Base-by-base conservation (phyloP, 257 asterid species). In the Solanum etuberosum region DNA sequence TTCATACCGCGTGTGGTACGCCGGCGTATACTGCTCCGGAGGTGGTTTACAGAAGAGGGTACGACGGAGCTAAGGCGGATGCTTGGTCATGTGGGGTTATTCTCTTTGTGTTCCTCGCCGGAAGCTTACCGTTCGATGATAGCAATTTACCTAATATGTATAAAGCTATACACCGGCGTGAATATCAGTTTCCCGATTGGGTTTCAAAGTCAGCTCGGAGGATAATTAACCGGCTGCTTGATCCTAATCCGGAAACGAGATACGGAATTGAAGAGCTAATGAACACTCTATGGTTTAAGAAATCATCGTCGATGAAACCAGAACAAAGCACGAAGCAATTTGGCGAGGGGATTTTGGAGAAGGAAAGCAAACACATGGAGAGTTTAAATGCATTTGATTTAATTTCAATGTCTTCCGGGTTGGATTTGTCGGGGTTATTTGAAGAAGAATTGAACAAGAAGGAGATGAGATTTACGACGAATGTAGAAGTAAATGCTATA, bases 1-100 rank as follows among this genome's bases (percentile, higher is more conserved):
- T 96, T 18, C 91, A 92, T 86, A 96, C 99, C 1, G 93, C 98
- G 5, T 96, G 99, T 67, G 98, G 99, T 1, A 96, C 98, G 12
- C 99, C 99, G 77, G 98, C 98, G 3, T 95, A 93, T 89, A 93
- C 98, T 37, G 99, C 98, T 2, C 99, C 98, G 20, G 99, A 96
- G 73, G 97, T 96, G 0, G 90, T 96, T n/a, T 85, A 83, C 34
- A 94, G 97, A 1, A 92, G 88, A 34, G 99, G 97, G 0, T 96
- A 95, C 83, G 96, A 94, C 57, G 99, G 98, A 8, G 92, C 93
- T 20, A 95, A 93, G 91, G 98, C 99, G 7, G 99, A 96, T 70
- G 98, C 99, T 1, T 96, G 99, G 99, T 96, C 99, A 0, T 95
- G 98, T 82, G 99, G 99, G 1, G 94, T 94, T 18, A 91, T 96